Conservation (phyloP, 140 eudicot genomes). For the Oenanthe javanica region DNA sequence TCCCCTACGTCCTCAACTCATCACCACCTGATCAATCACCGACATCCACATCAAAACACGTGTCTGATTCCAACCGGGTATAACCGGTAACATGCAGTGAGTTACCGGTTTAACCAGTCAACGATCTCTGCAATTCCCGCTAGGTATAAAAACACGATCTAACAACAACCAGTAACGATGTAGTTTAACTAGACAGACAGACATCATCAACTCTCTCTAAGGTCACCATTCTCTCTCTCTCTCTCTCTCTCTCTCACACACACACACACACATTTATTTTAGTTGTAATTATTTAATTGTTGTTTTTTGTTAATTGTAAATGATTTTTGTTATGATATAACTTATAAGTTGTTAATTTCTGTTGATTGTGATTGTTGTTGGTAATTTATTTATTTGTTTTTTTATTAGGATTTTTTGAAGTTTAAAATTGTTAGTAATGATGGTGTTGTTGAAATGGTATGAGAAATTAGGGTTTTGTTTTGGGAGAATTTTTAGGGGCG, state of each 20-base stretch:
- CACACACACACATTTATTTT: not conserved
- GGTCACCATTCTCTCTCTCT: not conserved
- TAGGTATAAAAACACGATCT: conserved; percentile 20
- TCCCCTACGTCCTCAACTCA: conserved; percentile 9
- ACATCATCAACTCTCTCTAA: not conserved
- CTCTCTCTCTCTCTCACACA: no score
- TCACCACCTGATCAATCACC: conserved; percentile 21
- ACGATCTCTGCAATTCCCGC: conserved; percentile 24
- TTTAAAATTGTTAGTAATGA: not conserved
- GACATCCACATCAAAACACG: conserved; percentile 1
- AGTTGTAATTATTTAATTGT: no score
- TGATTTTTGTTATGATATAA: no score
- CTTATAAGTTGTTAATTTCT: not conserved
- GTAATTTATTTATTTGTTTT: not conserved
- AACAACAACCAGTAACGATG: not conserved
- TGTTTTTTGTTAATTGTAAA: no score
- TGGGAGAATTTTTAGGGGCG: not conserved
- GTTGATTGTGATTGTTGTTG: not conserved
- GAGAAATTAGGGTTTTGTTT: not conserved
- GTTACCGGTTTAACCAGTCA: conserved; percentile 29
- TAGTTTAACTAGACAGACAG: not conserved
- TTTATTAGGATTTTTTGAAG: no score
- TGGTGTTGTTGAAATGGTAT: not conserved
- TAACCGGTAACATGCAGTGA: conserved; percentile 18
- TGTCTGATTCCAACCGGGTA: conserved; percentile 16